Percentiles rank a stretch among this genome's conserved stretches.
These are phyloP conservation scores for Cordia subcordata DNA, from an alignment of 257 asterid species.

Conservation along the genomic window DNA sequence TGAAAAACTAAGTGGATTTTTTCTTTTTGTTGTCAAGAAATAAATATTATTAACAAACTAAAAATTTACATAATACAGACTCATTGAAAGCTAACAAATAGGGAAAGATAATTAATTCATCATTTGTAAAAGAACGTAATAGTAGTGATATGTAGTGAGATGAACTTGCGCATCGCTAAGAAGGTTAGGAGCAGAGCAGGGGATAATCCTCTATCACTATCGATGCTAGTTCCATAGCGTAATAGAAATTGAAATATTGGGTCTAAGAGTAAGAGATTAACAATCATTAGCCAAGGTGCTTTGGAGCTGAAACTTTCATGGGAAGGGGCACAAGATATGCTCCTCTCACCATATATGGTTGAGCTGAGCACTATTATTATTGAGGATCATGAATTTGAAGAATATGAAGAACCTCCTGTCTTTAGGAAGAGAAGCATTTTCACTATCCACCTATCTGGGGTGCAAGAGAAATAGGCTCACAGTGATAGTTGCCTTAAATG, in stretches of 20 bases:
- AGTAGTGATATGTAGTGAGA: conserved; percentile 33
- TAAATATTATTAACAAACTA: too few relatives aligned
- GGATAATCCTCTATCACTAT: conserved; percentile 38
- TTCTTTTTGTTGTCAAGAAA: too few relatives aligned
- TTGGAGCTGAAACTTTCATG: conserved; percentile 83
- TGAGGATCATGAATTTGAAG: conserved; percentile 87
- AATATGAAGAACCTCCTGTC: conserved; percentile 90
- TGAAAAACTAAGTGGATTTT: too few relatives aligned
- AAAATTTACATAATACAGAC: too few relatives aligned
- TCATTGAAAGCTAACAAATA: too few relatives aligned
- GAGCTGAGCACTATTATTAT: conserved; percentile 58
- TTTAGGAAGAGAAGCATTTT: conserved; percentile 76
- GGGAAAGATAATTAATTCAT: too few relatives aligned
- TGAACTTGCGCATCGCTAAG: conserved; percentile 37
- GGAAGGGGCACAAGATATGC: conserved; percentile 95
- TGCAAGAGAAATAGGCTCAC: conserved; percentile 91
- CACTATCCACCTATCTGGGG: conserved; percentile 68
- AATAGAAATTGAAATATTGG: conserved; percentile 79
- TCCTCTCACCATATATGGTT: conserved; percentile 56
- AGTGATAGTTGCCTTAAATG: conserved; percentile 85
- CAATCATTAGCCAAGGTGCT: conserved; percentile 68
- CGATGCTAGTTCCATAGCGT: conserved; percentile 51
- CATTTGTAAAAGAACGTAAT: conserved; percentile 44
- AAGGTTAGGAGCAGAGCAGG: conserved; percentile 33
- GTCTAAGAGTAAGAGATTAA: conserved; percentile 77